These are phyloP conservation scores for Pontederia crassipes DNA, from an alignment of 176 grass and related monocot genomes.

Conservation along the genomic window DNA sequence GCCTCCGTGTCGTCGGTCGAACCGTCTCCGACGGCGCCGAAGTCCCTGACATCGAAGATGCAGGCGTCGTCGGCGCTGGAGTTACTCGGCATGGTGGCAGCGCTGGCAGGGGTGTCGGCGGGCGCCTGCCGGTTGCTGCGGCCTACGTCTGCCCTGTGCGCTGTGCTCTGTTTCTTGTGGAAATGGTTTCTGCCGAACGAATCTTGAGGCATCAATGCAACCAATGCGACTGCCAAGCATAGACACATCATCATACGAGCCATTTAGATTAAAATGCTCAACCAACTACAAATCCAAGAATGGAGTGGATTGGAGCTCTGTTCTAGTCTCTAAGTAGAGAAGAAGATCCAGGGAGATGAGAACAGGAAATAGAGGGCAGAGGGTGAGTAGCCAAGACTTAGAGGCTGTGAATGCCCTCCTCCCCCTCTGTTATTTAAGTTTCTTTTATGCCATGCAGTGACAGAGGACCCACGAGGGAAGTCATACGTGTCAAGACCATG, in stretches of 20 bases:
- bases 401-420: slow-evolving; percentile 8
- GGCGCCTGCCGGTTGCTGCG: slow-evolving; percentile 18
- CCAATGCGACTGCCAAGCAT: slow-evolving; percentile 10
- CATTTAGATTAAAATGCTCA: slow-evolving; percentile 7
- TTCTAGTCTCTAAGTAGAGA: background rate
- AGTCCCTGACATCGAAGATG: slow-evolving; percentile 61
- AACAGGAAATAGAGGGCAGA: slow-evolving; percentile 3
- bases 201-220: slow-evolving; percentile 16
- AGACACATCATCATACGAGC: slow-evolving; percentile 3
- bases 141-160: slow-evolving; percentile 15
- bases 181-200: slow-evolving; percentile 48
- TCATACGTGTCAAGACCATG: slow-evolving; percentile 21
- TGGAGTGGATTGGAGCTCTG: background rate
- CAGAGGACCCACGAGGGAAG: slow-evolving; percentile 8
- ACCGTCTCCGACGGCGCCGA: slow-evolving; percentile 56
- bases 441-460: background rate
- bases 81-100: slow-evolving; percentile 14
- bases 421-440: slow-evolving; percentile 17
- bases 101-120: background rate
- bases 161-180: slow-evolving; percentile 40
- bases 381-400: background rate
- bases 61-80: slow-evolving; percentile 30
- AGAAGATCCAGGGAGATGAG: background rate
- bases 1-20: slow-evolving; percentile 54
- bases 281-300: too few relatives aligned